Evolutionary conservation across 805 yeast species (phyloP).

Genomic region (Schwanniomyces polymorphus): DNA sequence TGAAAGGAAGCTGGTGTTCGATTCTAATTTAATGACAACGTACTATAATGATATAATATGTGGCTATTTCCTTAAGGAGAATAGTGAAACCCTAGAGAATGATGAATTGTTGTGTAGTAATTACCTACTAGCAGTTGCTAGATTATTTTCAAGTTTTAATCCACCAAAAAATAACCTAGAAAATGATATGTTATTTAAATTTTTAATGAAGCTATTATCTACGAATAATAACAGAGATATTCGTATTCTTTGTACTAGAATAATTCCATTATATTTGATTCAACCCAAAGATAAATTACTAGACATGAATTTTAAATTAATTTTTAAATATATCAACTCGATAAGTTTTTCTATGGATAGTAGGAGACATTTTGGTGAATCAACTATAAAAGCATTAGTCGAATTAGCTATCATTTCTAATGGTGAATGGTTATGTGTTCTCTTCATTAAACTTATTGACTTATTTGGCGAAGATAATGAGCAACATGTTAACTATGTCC

Average conservation of each 20-base stretch:
- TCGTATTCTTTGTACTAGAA: constrained; percentile 50
- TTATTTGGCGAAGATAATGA: constrained; percentile 64
- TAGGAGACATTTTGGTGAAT: constrained; percentile 51
- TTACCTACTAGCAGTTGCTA: constrained; percentile 47
- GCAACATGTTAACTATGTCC: constrained; percentile 67
- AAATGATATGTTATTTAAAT: constrained; percentile 32
- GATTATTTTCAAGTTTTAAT: constrained; percentile 52
- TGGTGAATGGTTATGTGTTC: constrained; percentile 68
- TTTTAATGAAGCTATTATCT: constrained; percentile 39
- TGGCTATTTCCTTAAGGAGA: constrained; percentile 12
- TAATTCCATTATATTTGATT: constrained; percentile 54
- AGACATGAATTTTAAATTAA: constrained; percentile 41
- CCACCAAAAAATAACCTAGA: constrained; percentile 36
- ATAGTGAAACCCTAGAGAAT: constrained; percentile 6
- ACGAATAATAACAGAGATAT: constrained; percentile 52
- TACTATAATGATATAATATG: constrained; percentile 25
- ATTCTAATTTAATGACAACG: constrained; percentile 17
- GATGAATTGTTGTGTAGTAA: constrained; percentile 36
- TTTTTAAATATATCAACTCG: constrained; percentile 43
- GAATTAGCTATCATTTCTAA: constrained; percentile 60
- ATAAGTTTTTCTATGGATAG: constrained; percentile 33
- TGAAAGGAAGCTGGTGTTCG: constrained; percentile 20
- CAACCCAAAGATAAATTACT: constrained; percentile 34
- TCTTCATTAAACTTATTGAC: constrained; percentile 64
- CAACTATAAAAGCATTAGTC: constrained; percentile 60